These are phyloP conservation scores for Rhizopus stolonifer DNA, from an alignment of 371 early-diverging fungal species.

Conservation along the genomic window DNA sequence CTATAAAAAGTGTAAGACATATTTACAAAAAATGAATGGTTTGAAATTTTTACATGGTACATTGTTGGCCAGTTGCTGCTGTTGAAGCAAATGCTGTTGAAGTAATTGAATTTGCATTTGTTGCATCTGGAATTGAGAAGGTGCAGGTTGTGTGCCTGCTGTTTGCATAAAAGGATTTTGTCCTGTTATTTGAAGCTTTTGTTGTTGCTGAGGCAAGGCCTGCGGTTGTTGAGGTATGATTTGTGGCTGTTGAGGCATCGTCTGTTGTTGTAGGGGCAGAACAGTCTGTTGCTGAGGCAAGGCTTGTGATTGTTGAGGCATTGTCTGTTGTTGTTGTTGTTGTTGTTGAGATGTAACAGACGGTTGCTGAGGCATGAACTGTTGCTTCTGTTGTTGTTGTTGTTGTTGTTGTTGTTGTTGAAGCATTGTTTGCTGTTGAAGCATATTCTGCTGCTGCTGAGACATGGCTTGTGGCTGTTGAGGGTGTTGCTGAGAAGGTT, in stretches of 20 bases:
- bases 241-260: conserved; percentile 22
- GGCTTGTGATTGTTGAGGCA: too few relatives aligned
- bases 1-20: too few relatives aligned
- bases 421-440: conserved; percentile 13
- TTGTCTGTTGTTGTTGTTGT: conserved; percentile 4
- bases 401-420: conserved; percentile 45
- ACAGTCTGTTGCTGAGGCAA: conserved; percentile 20
- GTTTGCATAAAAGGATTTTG: conserved; percentile 4
- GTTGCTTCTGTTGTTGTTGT: too few relatives aligned
- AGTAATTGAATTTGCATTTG: conserved; percentile 34
- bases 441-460: conserved; percentile 37
- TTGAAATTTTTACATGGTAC: not conserved
- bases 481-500: conserved; percentile 51
- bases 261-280: conserved; percentile 11
- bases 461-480: conserved; percentile 35
- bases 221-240: conserved; percentile 53
- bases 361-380: conserved; percentile 15
- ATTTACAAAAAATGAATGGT: too few relatives aligned
- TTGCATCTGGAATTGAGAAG: conserved; percentile 31
- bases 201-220: conserved; percentile 47
- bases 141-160: not conserved
- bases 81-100: conserved; percentile 32
- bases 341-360: conserved; percentile 51
- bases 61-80: conserved; percentile 19
- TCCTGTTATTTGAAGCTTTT: conserved; percentile 3